Percentiles rank a stretch among this genome's conserved stretches.
These are phyloP conservation scores for Phaffomyces antillensis DNA, from an alignment of 805 yeast genomes.

Conservation along the genomic window DNA sequence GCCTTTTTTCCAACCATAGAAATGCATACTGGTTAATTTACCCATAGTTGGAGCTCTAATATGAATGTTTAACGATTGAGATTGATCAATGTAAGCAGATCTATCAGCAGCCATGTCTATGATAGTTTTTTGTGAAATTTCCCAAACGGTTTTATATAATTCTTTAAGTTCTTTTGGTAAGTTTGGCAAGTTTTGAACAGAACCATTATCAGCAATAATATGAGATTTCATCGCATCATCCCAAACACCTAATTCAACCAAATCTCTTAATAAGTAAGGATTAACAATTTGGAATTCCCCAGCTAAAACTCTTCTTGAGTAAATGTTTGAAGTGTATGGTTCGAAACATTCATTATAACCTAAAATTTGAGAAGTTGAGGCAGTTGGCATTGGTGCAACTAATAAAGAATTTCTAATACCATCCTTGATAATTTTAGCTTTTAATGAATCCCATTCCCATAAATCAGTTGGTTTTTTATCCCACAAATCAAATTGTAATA, in stretches of 20 bases:
- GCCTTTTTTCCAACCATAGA: constrained; percentile 98
- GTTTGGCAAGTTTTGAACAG: constrained; percentile 66
- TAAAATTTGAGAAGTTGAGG: constrained; percentile 91
- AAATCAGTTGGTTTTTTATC: constrained; percentile 63
- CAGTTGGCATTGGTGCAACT: constrained; percentile 97
- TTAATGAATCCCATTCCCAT: constrained; percentile 82
- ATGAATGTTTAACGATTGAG: constrained; percentile 86
- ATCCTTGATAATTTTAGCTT: constrained; percentile 45
- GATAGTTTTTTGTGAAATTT: constrained; percentile 75
- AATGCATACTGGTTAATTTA: constrained; percentile 96
- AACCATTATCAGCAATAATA: constrained; percentile 73
- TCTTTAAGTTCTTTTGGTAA: constrained; percentile 71
- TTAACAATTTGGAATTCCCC: constrained; percentile 94
- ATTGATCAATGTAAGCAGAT: constrained; percentile 81
- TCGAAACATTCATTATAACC: constrained; percentile 96
- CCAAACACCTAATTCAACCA: constrained; percentile 82
- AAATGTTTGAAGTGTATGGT: constrained; percentile 90
- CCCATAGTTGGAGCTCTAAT: constrained; percentile 87
- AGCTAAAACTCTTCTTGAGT: constrained; percentile 82
- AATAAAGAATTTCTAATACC: constrained; percentile 85
- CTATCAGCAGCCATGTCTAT: constrained; percentile 84
- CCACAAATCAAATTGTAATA: constrained; percentile 87
- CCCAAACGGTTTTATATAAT: constrained; percentile 96
- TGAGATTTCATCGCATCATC: constrained; percentile 67
- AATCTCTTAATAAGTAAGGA: constrained; percentile 74